Evolutionary conservation across 73 alveolate genomes (phyloP).

Genomic region (Tetrahymena borealis): DNA sequence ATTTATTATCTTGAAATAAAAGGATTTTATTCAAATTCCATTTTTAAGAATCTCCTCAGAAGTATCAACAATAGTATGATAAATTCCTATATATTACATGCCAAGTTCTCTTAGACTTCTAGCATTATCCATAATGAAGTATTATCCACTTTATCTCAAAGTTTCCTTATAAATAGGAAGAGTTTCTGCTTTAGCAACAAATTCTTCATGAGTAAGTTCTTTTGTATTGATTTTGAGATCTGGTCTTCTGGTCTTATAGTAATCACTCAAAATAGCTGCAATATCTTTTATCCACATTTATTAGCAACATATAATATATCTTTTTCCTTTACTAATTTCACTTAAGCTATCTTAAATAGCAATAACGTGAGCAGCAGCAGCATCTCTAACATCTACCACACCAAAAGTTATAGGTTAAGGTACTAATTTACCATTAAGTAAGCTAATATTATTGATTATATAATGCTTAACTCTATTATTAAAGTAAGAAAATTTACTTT

Average conservation of each 20-base stretch:
- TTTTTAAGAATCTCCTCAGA: background rate
- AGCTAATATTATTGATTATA: background rate
- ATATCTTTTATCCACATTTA: background rate
- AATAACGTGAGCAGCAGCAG: background rate
- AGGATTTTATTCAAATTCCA: background rate
- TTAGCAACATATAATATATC: background rate
- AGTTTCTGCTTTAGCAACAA: background rate
- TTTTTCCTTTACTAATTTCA: background rate
- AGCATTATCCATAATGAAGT: background rate
- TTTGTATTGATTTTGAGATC: background rate
- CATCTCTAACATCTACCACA: background rate
- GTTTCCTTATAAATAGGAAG: background rate
- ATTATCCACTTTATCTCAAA: background rate
- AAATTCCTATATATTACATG: background rate
- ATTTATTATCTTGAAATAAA: too few species aligned
- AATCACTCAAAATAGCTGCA: background rate
- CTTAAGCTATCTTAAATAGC: background rate
- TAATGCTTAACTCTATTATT: too few species aligned
- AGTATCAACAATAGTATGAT: background rate
- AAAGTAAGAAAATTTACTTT: too few species aligned
- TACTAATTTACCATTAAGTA: background rate
- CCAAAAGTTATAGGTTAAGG: background rate
- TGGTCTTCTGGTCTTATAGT: background rate
- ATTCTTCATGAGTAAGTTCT: background rate
- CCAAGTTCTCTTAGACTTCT: background rate